A percentile compares a stretch with the other conserved stretches of the same genome.
Conservation (phyloP, 176 grass and related monocot genomes). For the Oryza glaberrima region DNA sequence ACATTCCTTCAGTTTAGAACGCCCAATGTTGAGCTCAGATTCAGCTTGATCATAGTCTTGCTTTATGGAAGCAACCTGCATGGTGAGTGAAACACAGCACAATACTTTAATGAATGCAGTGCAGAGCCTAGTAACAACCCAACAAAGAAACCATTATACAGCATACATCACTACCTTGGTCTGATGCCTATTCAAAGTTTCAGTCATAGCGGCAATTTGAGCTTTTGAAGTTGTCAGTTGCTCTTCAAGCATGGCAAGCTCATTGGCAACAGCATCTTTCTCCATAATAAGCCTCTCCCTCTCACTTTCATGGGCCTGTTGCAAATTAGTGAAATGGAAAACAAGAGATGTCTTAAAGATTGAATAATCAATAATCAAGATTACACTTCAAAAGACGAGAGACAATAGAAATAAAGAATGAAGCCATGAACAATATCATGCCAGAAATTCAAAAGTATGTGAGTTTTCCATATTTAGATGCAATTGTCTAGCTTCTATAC, state of each 20-base stretch:
- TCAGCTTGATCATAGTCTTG: slow-evolving; percentile 80
- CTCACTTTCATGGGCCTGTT: slow-evolving; percentile 78
- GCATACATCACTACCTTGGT: slow-evolving; percentile 59
- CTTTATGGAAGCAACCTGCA: slow-evolving; percentile 74
- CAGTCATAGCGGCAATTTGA: slow-evolving; percentile 76
- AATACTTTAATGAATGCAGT: slow-evolving; percentile 32
- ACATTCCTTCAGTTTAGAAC: slow-evolving; percentile 91
- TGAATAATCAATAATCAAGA: slow-evolving; percentile 9
- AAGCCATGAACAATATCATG: slow-evolving; percentile 2
- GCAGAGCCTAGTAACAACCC: background rate
- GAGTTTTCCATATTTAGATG: background rate
- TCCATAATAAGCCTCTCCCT: slow-evolving; percentile 93
- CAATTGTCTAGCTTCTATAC: slow-evolving; percentile 7
- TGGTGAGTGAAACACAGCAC: slow-evolving; percentile 21
- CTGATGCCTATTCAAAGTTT: slow-evolving; percentile 60
- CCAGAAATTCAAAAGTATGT: slow-evolving; percentile 23
- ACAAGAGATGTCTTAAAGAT: slow-evolving; percentile 8
- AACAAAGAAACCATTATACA: slow-evolving; percentile 35
- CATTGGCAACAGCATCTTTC: slow-evolving; percentile 83
- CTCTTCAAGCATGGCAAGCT: slow-evolving; percentile 79
- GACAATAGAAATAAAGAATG: background rate
- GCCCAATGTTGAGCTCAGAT: slow-evolving; percentile 63
- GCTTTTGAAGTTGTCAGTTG: slow-evolving; percentile 69
- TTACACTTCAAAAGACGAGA: slow-evolving; percentile 12
- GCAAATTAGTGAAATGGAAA: slow-evolving; percentile 27